Base-by-base conservation (phyloP, 2,329 filamentous ascomycete species). In the Fusarium fracticaudum region DNA sequence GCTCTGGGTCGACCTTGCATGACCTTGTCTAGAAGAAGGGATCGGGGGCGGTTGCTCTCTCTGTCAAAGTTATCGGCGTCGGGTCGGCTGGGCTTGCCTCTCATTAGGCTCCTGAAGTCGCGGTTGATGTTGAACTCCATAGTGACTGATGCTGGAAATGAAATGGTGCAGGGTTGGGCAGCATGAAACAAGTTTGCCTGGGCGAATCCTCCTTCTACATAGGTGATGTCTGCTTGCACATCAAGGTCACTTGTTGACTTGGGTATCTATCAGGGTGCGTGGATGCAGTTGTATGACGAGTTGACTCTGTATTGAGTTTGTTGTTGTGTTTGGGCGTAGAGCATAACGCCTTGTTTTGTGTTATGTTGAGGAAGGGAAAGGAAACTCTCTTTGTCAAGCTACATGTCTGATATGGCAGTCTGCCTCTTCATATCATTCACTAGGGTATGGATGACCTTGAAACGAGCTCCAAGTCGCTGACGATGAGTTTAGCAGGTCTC, bases 1-100 rank as follows among this genome's bases (percentile, higher is more conserved):
- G 43, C 15, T 9, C 60, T 22, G 0, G 43, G 13, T n/a, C 9
- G 41, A 24, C 13, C 60, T 48, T 35, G 6, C 54, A 24, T 40
- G 18, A 48, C 53, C 9, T 2, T 44, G 29, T 26, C 35, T 5
- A 64, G n/a, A 11, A 48, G 15, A 41, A 60, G 43, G 22, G 43
- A 64, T 5, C 9, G 14, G 5, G 1, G 29, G 2, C 6, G n/a
- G 5, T 4, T 6, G 8, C 7, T 22, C 29, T 45, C 18, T 20
- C 7, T 47, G 40, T 31, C 55, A 2, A 29, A 37, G n/a, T 29
- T 8, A 2, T 41, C 37, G 9, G 6, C 26, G 1, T 8, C 15
- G 2, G 20, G 15, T 5, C 3, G 14, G 11, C 4, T 2, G 15
- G 18, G 15, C 4, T 8, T 13, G 7, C 5, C 3, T 15, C 13